Evolutionary conservation across 805 yeast genomes (phyloP), one percentile per base, ranked within the genome.

Genomic region (Danielozyma ontarioensis): DNA sequence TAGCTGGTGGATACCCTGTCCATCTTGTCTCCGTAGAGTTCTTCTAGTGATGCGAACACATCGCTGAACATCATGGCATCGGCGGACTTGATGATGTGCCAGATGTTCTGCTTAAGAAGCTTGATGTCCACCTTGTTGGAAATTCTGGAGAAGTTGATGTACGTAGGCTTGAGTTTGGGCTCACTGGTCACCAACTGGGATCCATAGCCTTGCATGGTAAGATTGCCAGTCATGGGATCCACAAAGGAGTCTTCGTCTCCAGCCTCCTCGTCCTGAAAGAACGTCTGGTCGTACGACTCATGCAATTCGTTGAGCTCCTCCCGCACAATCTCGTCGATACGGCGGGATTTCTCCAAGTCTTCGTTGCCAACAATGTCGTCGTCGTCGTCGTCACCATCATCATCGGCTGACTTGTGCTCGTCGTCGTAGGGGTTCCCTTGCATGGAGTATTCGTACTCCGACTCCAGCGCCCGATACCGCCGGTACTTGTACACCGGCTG

Each of bases 241-340:
- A 23, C 25, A n/a, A 23, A n/a, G 13, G 11, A 7, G 13, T 23
- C 25, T 5, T 23, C 13, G 11, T 12, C 11, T 13, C 11, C 11
- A 10, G 11, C 11, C 25, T 23, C 25, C 8, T 19, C 22, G 22
- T 19, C 22, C 8, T 35, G 33, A 32, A 50, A 42, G 31, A 40
- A 44, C n/a, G 44, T 32, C 13, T 35, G 40, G 25, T 34, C 28
- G 35, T 44, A 22, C 22, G 53, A 48, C 27, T 48, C 47, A 13
- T 51, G 52, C 13, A 48, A 40, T 27, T 50, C 55, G 10, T 40
- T 39, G 17, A 42, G 29, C 31, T 48, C 53, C 22, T 40, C 36
- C 24, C 34, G 29, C 13, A 29, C 22, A 31, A 25, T 25, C 17
- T 35, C 41, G n/a, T 36, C 39, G 25, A 31, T 28, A 4, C 23